Percentiles rank a stretch among this genome's conserved stretches.
These are phyloP conservation scores for Grosmannia serpens DNA, from an alignment of 2,329 filamentous ascomycete species.

Conservation along the genomic window DNA sequence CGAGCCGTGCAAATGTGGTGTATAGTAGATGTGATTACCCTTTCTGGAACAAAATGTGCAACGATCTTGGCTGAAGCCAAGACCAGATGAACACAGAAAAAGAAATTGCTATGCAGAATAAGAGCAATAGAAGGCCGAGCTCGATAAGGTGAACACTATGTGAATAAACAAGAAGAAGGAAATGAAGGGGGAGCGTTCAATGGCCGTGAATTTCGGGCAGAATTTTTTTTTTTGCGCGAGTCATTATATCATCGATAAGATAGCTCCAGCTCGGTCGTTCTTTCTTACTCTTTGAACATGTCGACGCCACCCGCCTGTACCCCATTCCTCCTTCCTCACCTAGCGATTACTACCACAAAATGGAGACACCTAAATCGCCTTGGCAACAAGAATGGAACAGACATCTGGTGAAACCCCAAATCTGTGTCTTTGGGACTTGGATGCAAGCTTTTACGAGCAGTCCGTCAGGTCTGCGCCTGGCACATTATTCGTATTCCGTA, in stretches of 20 bases:
- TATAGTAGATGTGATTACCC: neutral
- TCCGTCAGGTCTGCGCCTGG: too few relatives aligned
- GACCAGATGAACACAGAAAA: neutral
- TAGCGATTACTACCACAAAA: too few relatives aligned
- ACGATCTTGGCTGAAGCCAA: neutral
- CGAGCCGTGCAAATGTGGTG: neutral
- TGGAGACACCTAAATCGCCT: too few relatives aligned
- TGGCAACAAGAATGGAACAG: too few relatives aligned
- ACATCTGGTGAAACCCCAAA: too few relatives aligned
- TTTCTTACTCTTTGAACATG: neutral
- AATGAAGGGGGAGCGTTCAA: neutral
- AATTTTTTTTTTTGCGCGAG: neutral
- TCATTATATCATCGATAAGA: neutral
- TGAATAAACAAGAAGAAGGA: neutral
- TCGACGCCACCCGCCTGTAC: neutral
- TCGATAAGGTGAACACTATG: too few relatives aligned
- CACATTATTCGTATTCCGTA: too few relatives aligned
- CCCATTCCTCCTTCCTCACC: neutral
- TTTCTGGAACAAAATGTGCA: neutral
- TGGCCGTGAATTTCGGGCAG: neutral
- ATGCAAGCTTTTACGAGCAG: too few relatives aligned
- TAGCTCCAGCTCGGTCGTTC: neutral
- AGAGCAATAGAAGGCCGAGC: too few relatives aligned
- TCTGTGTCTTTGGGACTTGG: too few relatives aligned
- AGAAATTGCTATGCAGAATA: too few relatives aligned